Conservation (phyloP, 306 rosid genomes). For the Cucurbita moschata region DNA sequence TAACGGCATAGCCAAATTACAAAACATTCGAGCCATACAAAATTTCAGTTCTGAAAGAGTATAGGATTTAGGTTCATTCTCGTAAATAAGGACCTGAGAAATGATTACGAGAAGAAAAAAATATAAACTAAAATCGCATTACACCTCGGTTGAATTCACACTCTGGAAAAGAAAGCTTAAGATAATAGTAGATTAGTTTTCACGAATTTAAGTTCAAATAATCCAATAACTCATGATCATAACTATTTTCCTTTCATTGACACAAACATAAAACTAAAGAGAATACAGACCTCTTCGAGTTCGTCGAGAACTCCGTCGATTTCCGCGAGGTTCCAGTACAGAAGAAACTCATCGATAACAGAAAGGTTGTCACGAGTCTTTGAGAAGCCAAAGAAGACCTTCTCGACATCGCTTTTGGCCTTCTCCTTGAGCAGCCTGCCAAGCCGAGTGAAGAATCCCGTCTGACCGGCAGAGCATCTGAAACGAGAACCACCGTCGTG, state of each 20-base stretch:
- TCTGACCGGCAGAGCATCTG: slow-evolving; percentile 57
- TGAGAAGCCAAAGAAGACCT: slow-evolving; percentile 71
- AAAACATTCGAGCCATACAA: neutral
- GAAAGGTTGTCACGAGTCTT: slow-evolving; percentile 87
- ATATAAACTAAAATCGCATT: neutral
- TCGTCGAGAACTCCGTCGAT: slow-evolving; percentile 84
- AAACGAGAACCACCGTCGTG: slow-evolving; percentile 19
- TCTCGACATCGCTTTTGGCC: slow-evolving; percentile 85
- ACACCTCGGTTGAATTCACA: neutral
- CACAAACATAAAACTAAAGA: neutral
- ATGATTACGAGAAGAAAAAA: neutral
- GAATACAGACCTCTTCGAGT: slow-evolving; percentile 66
- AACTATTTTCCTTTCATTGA: neutral
- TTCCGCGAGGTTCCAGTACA: slow-evolving; percentile 91
- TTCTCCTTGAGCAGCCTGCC: slow-evolving; percentile 82
- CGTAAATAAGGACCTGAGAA: neutral
- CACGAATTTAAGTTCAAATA: neutral
- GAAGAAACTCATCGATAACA: slow-evolving; percentile 82
- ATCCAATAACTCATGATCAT: neutral
- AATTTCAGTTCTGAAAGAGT: neutral
- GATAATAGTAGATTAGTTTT: neutral
- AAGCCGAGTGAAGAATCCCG: slow-evolving; percentile 66
- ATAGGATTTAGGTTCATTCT: neutral
- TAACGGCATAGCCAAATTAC: neutral
- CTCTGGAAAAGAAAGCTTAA: neutral